These are phyloP conservation scores for Stylonectria norvegica DNA, from an alignment of 2,329 filamentous ascomycete genomes.

Conservation along the genomic window DNA sequence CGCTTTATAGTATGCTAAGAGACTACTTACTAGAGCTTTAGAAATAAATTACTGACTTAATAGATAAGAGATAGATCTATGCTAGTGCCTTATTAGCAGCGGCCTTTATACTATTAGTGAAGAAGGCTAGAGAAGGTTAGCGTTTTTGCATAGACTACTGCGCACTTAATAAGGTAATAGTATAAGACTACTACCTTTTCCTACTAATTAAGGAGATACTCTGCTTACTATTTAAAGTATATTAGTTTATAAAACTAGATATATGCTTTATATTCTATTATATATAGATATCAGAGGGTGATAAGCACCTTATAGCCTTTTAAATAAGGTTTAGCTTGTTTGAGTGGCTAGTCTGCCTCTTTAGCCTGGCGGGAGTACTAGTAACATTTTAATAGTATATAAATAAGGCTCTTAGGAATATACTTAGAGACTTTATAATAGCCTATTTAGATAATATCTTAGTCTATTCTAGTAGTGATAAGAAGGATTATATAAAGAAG, in stretches of 20 bases:
- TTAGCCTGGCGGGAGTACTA: neutral
- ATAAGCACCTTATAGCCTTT: neutral
- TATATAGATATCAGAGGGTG: neutral
- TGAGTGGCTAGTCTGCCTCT: neutral
- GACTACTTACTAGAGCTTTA: neutral
- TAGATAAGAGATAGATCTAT: neutral
- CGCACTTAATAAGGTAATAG: neutral
- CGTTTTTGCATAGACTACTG: neutral
- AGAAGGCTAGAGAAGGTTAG: neutral
- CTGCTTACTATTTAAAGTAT: conserved; percentile 13
- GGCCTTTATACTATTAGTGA: neutral
- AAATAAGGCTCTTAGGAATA: neutral
- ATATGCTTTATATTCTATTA: neutral
- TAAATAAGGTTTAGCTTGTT: neutral
- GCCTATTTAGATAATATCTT: conserved; percentile 18
- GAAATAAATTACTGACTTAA: neutral
- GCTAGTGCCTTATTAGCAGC: neutral
- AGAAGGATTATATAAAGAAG: conserved; percentile 3
- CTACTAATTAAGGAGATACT: conserved; percentile 21
- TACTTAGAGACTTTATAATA: neutral
- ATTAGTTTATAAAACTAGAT: conserved; percentile 5
- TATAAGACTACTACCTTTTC: conserved; percentile 11
- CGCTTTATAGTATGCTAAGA: neutral
- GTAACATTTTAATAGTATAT: neutral
- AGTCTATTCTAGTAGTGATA: conserved; percentile 13